Base-by-base conservation (phyloP, 2,329 filamentous ascomycete genomes). In the Thielaviopsis ethacetica region DNA sequence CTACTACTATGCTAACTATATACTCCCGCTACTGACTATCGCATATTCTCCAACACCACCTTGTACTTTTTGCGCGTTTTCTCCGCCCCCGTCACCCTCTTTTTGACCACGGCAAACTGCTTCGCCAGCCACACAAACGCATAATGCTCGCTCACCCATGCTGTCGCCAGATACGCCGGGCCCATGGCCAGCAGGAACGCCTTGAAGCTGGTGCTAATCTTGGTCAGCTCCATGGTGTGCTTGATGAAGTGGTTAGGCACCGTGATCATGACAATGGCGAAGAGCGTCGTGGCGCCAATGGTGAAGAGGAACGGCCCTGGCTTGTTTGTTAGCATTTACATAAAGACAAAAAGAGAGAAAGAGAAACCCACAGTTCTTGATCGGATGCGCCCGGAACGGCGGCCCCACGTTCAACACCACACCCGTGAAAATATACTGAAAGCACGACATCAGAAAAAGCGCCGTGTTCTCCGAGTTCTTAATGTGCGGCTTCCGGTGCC, bases 31-130 rank as follows among this genome's bases (percentile, higher is more conserved):
- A 41, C 22, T 30, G 19, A 26, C 13, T 27, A 53, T 49, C 53
- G 27, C 52, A 61, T 62, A 59, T 80, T 75, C 67, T 93, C 86
- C 55, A 78, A 68, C 30, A 96, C 84, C 21, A 88, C 65, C 73
- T 97, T 97, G 68, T 96, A 96, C 72, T 84, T 76, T 71, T 95
- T 95, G 63, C 90, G 80, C 71, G 85, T 82, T 74, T 96, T 96
- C 51, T 75, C 72, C 67, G 75, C 76, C 55, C 79, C 70, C 64
- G 79, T 71, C 68, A 89, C 58, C n/a, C 69, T 71, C 56, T 78
- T 71, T 67, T 83, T 85, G 17, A 78, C 64, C 30, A 72, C 73
- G 1, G 88, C 89, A 59, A 95, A 73, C 53, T 75, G 70, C 62
- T 80, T 82, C 19, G 89, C 85, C 59, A 95, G 64, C 22, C 72